These are phyloP conservation scores for Kwoniella mangroviensis DNA, from an alignment of 768 basidiomycete genomes.

Conservation along the genomic window DNA sequence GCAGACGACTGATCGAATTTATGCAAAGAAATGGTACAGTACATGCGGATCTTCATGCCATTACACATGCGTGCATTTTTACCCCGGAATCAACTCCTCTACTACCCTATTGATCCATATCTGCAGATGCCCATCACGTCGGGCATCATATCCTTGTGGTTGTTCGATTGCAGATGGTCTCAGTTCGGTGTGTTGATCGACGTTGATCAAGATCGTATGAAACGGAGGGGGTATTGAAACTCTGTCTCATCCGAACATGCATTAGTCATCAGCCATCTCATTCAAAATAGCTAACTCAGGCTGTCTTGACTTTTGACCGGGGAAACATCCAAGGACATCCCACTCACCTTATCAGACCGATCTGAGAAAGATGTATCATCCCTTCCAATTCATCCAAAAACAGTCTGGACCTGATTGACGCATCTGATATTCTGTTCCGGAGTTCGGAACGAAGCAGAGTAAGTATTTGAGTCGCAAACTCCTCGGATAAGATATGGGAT, in stretches of 20 bases:
- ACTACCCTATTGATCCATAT: conserved; percentile 11
- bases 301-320: not conserved
- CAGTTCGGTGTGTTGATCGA: conserved; percentile 8
- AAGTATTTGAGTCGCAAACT: conserved; percentile 34
- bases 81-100: conserved; percentile 4
- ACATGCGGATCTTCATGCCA: not conserved
- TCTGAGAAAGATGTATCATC: conserved; percentile 11
- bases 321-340: not conserved
- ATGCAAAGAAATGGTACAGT: not conserved
- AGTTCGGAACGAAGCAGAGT: not conserved
- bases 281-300: not conserved
- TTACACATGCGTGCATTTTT: not conserved
- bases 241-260: not conserved
- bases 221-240: conserved; percentile 24
- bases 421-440: not conserved
- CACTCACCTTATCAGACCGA: conserved; percentile 20
- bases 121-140: conserved; percentile 8
- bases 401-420: not conserved
- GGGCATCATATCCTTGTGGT: conserved; percentile 9
- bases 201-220: conserved; percentile 15
- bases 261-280: not conserved
- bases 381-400: conserved; percentile 32
- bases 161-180: not conserved
- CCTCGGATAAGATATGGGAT: conserved; percentile 32
- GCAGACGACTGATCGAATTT: not conserved